These are phyloP conservation scores for Kodamaea suecica DNA, from an alignment of 1,139 yeast genomes.

Conservation along the genomic window DNA sequence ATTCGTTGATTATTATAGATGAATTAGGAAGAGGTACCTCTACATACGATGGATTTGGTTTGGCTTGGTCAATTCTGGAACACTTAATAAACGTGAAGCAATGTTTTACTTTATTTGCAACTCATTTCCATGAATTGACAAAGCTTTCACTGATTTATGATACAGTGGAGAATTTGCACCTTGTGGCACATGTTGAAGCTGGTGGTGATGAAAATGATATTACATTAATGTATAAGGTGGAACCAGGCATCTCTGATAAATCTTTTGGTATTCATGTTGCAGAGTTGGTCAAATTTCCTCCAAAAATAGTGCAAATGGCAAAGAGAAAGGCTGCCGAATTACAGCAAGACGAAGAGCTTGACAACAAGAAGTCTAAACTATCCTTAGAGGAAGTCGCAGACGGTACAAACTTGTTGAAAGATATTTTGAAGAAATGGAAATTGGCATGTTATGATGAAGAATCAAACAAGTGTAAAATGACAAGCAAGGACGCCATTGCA, in stretches of 20 bases:
- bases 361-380: slow-evolving; percentile 51
- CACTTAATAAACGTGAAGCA: slow-evolving; percentile 66
- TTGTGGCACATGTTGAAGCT: slow-evolving; percentile 82
- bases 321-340: slow-evolving; percentile 88
- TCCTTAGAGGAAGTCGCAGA: slow-evolving; percentile 49
- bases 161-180: slow-evolving; percentile 75
- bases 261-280: slow-evolving; percentile 98
- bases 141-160: slow-evolving; percentile 61
- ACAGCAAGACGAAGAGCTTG: slow-evolving; percentile 55
- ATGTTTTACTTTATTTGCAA: slow-evolving; percentile 88
- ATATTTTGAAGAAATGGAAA: slow-evolving; percentile 63
- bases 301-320: slow-evolving; percentile 88
- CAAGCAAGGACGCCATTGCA: slow-evolving; percentile 34
- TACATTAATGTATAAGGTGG: slow-evolving; percentile 85
- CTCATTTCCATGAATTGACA: slow-evolving; percentile 95
- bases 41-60: slow-evolving; percentile 95
- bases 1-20: slow-evolving; percentile 87
- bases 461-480: slow-evolving; percentile 26
- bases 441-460: slow-evolving; percentile 39
- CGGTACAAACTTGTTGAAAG: slow-evolving; percentile 57
- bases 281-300: slow-evolving; percentile 88
- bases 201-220: slow-evolving; percentile 53
- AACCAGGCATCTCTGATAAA: slow-evolving; percentile 87
- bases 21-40: slow-evolving; percentile 96
- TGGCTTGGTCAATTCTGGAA: slow-evolving; percentile 95